Base-by-base conservation (phyloP, 768 basidiomycete species). In the Agaricus sinodeliciosus region DNA sequence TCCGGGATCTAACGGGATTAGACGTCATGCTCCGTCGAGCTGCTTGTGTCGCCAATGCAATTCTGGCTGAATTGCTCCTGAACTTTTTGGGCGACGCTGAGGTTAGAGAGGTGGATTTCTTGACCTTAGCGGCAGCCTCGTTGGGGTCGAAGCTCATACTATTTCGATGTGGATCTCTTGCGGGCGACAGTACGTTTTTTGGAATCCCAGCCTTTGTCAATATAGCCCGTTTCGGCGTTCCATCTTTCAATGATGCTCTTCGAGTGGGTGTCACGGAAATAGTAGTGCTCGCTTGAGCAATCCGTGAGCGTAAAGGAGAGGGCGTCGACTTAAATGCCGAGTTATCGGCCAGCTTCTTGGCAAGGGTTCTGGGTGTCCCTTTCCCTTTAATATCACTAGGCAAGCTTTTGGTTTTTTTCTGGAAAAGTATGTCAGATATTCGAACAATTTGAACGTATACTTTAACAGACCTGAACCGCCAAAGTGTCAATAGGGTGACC, bases 401-500 rank as follows among this genome's bases (percentile, higher is more conserved):
- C 34, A 35, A 15, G 27, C 41, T 40, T 42, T 43, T 52, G 41
- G 37, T 13, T 25, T 36, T 55, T 47, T 37, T 43, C 40, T 48
- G n/a, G 9, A 26, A 16, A 28, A 3, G n/a, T 3, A 31, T 41
- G n/a, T 51, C 16, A 28, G 13, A 49, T 31, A 31, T 4, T 12
- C 35, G 26, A 19, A 22, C 6, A 37, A n/a, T 19, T 11, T 27
- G 12, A 27, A 50, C 27, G 1, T 11, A 18, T 8, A 52, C n/a
- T n/a, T n/a, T 62, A 18, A 31, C 71, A 40, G 55, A 81, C 85
- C 72, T 85, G 83, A 28, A 85, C 73, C 48, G 73, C 69, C 25
- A 89, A 73, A 31, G 74, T 75, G 53, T 76, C 69, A 15, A 90
- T 69, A 7, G 74, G 66, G 53, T 63, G 68, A 8, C 73, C 76